phyloP scores from a whole-genome alignment of 768 basidiomycete genomes.

The Kwoniella shandongensis region DNA sequence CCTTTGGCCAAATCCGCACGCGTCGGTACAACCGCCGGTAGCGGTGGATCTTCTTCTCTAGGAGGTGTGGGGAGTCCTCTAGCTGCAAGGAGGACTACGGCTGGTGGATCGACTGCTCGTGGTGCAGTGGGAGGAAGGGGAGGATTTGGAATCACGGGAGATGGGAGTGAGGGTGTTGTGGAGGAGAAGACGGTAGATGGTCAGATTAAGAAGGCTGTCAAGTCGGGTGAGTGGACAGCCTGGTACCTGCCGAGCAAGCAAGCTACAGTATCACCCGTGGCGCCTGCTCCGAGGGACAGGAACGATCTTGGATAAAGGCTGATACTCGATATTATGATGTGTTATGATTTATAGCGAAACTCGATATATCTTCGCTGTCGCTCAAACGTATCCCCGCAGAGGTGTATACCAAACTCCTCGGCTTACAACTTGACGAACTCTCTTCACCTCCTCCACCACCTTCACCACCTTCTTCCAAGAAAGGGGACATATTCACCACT shows the following conservation, averaged over 20 bases:
- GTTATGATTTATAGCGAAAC: constrained; percentile 29
- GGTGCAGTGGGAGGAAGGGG: background rate
- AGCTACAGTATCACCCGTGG: background rate
- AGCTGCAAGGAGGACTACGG: constrained; percentile 5
- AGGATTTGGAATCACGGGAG: background rate
- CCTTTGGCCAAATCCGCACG: constrained; percentile 10
- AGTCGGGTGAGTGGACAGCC: constrained; percentile 29
- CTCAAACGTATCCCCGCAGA: constrained; percentile 29
- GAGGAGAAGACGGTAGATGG: constrained; percentile 31
- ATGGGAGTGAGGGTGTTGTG: constrained; percentile 11
- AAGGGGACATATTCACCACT: background rate
- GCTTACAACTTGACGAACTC: constrained; percentile 28
- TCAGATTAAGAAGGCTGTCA: constrained; percentile 34
- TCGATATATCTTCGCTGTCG: constrained; percentile 34
- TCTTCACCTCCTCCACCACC: constrained; percentile 28
- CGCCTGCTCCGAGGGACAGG: background rate
- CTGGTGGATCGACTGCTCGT: background rate
- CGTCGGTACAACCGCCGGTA: constrained; percentile 3
- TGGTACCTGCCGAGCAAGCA: background rate
- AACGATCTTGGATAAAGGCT: background rate
- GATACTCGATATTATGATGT: background rate
- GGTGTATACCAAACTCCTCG: constrained; percentile 37
- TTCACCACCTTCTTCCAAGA: background rate
- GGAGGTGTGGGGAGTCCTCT: constrained; percentile 4
- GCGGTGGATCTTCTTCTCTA: constrained; percentile 1